Conservation (phyloP, 306 rosid genomes). For the Gastrolobium bilobum region DNA sequence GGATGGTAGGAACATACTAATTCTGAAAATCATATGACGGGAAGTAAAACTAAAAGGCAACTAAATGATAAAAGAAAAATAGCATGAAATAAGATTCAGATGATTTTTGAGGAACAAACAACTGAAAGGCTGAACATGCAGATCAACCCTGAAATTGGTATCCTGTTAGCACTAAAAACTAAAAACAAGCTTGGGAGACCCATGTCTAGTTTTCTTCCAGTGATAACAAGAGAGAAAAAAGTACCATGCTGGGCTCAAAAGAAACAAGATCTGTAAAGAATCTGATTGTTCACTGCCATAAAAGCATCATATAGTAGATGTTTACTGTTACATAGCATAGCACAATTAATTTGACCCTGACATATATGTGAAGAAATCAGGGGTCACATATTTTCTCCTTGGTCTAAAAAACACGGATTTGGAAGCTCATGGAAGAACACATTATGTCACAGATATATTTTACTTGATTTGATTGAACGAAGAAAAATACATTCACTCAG, state of each 20-base stretch:
- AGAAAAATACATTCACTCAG: neutral
- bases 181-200: neutral
- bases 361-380: conserved; percentile 24
- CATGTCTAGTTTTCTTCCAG: conserved; percentile 19
- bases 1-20: conserved; percentile 12
- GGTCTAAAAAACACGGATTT: conserved; percentile 12
- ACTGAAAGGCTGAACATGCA: conserved; percentile 36
- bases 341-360: conserved; percentile 9
- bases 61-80: neutral
- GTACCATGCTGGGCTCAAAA: conserved; percentile 4
- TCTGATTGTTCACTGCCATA: neutral
- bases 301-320: conserved; percentile 3
- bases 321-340: conserved; percentile 18
- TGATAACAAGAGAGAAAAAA: conserved; percentile 3
- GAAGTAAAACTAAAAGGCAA: conserved; percentile 7
- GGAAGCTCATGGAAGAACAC: conserved; percentile 32
- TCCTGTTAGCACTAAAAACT: conserved; percentile 8
- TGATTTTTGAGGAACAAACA: neutral
- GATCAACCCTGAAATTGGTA: conserved; percentile 15
- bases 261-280: conserved; percentile 1
- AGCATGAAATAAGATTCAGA: neutral
- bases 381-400: neutral
- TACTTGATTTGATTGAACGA: neutral
- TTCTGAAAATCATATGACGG: neutral
- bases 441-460: neutral